These are phyloP conservation scores for Boletus huronensis DNA, from an alignment of 768 basidiomycete species.

Conservation along the genomic window DNA sequence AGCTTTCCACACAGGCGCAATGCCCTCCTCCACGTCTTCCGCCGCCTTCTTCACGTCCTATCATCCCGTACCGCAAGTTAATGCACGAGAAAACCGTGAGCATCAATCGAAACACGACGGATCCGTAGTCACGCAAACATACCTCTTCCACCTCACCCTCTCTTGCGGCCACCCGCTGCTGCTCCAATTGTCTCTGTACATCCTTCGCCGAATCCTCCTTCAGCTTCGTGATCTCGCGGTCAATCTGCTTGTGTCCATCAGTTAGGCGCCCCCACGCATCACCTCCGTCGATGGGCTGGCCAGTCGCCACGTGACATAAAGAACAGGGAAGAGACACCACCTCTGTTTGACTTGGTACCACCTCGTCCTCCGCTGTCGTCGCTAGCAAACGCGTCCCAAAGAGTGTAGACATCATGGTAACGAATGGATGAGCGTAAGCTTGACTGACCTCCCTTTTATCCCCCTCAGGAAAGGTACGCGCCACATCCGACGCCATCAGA, in stretches of 20 bases:
- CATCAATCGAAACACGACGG: neutral
- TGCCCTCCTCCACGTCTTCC: neutral
- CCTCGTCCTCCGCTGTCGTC: neutral
- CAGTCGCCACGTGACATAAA: neutral
- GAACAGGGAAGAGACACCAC: constrained; percentile 1
- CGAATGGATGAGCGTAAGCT: neutral
- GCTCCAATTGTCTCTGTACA: constrained; percentile 19
- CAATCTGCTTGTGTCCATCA: constrained; percentile 16
- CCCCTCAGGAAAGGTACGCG: too few relatives aligned
- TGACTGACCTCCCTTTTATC: constrained; percentile 8
- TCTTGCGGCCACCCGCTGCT: constrained; percentile 13
- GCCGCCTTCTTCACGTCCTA: constrained; percentile 2
- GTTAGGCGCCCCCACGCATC: neutral
- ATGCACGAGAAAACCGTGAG: neutral
- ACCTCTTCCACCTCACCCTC: constrained; percentile 10
- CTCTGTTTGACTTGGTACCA: constrained; percentile 10
- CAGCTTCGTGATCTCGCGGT: constrained; percentile 20
- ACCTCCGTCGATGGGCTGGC: neutral
- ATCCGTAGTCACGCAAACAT: neutral
- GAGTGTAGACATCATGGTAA: constrained; percentile 1
- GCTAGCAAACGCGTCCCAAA: neutral
- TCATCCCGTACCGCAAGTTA: neutral
- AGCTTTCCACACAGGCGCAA: constrained; percentile 3
- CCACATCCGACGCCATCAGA: neutral
- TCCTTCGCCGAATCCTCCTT: constrained; percentile 21